Conservation (phyloP, 306 rosid species). For the Trifolium pratense region DNA sequence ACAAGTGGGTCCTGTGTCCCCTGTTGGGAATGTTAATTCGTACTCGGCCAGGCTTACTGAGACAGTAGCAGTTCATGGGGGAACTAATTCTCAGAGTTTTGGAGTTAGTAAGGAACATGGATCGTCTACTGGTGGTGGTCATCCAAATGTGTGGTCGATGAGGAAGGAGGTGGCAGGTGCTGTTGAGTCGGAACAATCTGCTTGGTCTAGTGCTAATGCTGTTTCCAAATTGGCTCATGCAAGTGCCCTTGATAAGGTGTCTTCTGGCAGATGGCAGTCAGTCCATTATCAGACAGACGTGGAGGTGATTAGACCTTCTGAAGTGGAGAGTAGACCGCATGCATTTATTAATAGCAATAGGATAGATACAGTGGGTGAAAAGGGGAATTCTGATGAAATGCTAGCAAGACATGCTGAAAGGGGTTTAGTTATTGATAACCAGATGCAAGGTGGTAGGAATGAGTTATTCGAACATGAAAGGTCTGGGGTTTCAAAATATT, state of each 20-base stretch:
- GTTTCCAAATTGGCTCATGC: conserved; percentile 88
- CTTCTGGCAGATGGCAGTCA: conserved; percentile 96
- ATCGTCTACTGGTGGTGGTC: conserved; percentile 36
- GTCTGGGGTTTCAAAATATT: conserved; percentile 47
- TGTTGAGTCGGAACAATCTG: conserved; percentile 60
- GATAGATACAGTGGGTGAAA: conserved; percentile 51
- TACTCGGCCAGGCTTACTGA: conserved; percentile 68
- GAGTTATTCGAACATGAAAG: conserved; percentile 61
- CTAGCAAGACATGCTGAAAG: conserved; percentile 68
- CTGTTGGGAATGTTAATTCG: conserved; percentile 51
- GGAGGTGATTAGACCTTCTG: conserved; percentile 59
- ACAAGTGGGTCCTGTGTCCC: conserved; percentile 58
- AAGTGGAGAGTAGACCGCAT: conserved; percentile 52
- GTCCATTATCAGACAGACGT: conserved; percentile 62
- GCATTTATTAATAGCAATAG: conserved; percentile 48
- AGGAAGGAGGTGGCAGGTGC: conserved; percentile 76
- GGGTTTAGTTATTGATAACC: conserved; percentile 53
- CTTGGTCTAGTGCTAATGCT: conserved; percentile 72
- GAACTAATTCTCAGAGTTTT: conserved; percentile 53
- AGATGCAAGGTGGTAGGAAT: conserved; percentile 57
- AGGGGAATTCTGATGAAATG: conserved; percentile 59
- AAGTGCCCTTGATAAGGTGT: conserved; percentile 91
- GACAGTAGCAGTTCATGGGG: conserved; percentile 24
- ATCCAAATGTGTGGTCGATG: conserved; percentile 76
- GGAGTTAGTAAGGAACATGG: conserved; percentile 60